These are phyloP conservation scores for Aegilops umbellulata DNA, from an alignment of 176 grass and related monocot species.

Conservation along the genomic window DNA sequence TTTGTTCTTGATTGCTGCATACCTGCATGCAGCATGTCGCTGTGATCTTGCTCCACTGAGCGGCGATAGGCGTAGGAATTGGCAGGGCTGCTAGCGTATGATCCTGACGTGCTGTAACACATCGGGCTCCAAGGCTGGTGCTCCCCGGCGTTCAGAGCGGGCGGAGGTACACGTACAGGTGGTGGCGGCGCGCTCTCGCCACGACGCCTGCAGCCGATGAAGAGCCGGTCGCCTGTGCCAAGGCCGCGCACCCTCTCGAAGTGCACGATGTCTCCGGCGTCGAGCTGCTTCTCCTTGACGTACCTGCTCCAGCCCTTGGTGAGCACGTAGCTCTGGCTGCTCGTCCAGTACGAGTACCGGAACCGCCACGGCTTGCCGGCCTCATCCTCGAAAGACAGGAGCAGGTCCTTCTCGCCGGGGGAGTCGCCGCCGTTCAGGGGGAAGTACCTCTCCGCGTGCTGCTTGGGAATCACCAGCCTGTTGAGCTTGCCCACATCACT, in stretches of 20 bases:
- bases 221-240: constrained; percentile 42
- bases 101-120: constrained; percentile 54
- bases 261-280: constrained; percentile 63
- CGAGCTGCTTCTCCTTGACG: constrained; percentile 75
- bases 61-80: constrained; percentile 38
- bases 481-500: constrained; percentile 83
- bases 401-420: constrained; percentile 46
- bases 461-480: constrained; percentile 78
- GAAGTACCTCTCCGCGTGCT: constrained; percentile 84
- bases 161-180: constrained; percentile 17
- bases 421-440: constrained; percentile 34
- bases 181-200: constrained; percentile 28
- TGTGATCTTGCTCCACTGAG: constrained; percentile 37
- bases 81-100: constrained; percentile 53
- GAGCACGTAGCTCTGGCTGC: constrained; percentile 82
- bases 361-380: constrained; percentile 67
- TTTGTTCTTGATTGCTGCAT: constrained; percentile 17
- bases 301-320: constrained; percentile 89
- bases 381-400: constrained; percentile 70
- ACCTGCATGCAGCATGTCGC: constrained; percentile 52
- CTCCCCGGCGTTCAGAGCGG: constrained; percentile 24
- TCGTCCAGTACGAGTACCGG: constrained; percentile 83
- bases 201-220: constrained; percentile 63
- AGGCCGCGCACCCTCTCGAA: constrained; percentile 49
- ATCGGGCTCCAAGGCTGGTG: constrained; percentile 63